Evolutionary conservation across 1,284 basidiomycete species (phyloP).

Genomic region (Trametes hirsuta): DNA sequence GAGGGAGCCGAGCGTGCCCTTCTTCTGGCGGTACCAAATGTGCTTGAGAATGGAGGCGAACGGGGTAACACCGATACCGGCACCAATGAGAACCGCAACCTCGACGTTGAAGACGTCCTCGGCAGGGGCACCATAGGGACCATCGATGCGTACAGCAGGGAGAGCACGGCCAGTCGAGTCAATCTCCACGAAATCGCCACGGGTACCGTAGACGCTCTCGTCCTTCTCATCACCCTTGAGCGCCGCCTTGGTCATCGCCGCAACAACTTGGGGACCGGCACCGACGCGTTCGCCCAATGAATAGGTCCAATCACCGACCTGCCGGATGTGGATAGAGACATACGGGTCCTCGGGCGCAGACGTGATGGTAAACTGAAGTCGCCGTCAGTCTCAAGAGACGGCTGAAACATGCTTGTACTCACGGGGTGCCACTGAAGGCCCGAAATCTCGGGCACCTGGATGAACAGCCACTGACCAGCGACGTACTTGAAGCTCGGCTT

Average conservation of each 20-base stretch:
- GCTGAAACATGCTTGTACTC: constrained; percentile 30
- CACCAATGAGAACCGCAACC: constrained; percentile 85
- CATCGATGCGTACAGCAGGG: constrained; percentile 81
- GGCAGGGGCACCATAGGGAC: constrained; percentile 86
- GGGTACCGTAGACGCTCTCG: constrained; percentile 44
- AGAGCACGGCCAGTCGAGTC: constrained; percentile 57
- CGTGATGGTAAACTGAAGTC: constrained; percentile 83
- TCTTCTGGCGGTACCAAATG: constrained; percentile 89
- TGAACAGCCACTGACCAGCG: constrained; percentile 89
- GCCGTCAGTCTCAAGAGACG: constrained; percentile 5
- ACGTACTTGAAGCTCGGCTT: constrained; percentile 90
- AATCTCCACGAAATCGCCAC: constrained; percentile 81
- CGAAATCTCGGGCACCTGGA: constrained; percentile 85
- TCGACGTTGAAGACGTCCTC: constrained; percentile 88
- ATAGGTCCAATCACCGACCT: constrained; percentile 87
- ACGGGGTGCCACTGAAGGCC: constrained; percentile 91
- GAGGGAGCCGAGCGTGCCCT: constrained; percentile 73
- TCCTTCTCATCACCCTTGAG: constrained; percentile 76
- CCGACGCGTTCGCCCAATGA: constrained; percentile 83
- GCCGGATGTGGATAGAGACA: constrained; percentile 87
- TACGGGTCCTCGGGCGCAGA: constrained; percentile 91
- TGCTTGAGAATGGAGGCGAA: constrained; percentile 92
- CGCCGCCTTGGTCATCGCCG: constrained; percentile 72
- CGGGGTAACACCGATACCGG: constrained; percentile 89
- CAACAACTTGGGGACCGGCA: constrained; percentile 75